Evolutionary conservation across 2,329 filamentous ascomycete species (phyloP).

Genomic region (Venturia aucupariae): DNA sequence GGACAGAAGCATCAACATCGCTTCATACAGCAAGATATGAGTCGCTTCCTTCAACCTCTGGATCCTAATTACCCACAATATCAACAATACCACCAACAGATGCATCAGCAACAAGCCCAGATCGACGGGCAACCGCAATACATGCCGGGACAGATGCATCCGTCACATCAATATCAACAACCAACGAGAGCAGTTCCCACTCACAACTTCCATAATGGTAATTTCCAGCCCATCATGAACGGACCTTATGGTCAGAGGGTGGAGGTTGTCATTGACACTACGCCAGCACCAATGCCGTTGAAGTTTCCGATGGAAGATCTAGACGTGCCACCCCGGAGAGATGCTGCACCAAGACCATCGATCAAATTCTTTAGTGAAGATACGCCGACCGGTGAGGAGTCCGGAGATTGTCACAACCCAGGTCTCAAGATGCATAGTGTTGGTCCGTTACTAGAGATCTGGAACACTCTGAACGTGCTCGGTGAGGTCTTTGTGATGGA

Average conservation of each 20-base stretch:
- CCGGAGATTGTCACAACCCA: conserved; percentile 27
- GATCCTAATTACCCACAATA: conserved; percentile 5
- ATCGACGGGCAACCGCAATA: background rate
- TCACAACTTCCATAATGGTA: conserved; percentile 8
- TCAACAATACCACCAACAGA: conserved; percentile 8
- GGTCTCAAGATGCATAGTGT: conserved; percentile 75
- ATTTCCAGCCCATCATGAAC: conserved; percentile 6
- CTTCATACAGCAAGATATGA: conserved; percentile 14
- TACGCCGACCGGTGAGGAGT: conserved; percentile 30
- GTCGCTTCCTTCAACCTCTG: conserved; percentile 8
- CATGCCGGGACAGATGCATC: conserved; percentile 2
- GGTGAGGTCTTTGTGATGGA: conserved; percentile 89
- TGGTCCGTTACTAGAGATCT: conserved; percentile 78
- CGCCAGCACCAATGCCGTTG: conserved; percentile 66
- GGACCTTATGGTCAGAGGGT: background rate
- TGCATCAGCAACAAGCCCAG: conserved; percentile 8
- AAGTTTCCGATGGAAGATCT: conserved; percentile 97
- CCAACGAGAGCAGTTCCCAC: background rate
- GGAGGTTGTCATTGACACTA: background rate
- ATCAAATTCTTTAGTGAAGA: conserved; percentile 70
- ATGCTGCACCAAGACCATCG: conserved; percentile 58
- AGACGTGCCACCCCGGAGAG: conserved; percentile 59
- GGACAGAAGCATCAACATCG: conserved; percentile 12
- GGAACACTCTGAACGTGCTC: conserved; percentile 98
- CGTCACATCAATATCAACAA: conserved; percentile 6